Evolutionary conservation across 495 filamentous ascomycete genomes (phyloP).

Genomic region (Recurvomyces mirabilis): DNA sequence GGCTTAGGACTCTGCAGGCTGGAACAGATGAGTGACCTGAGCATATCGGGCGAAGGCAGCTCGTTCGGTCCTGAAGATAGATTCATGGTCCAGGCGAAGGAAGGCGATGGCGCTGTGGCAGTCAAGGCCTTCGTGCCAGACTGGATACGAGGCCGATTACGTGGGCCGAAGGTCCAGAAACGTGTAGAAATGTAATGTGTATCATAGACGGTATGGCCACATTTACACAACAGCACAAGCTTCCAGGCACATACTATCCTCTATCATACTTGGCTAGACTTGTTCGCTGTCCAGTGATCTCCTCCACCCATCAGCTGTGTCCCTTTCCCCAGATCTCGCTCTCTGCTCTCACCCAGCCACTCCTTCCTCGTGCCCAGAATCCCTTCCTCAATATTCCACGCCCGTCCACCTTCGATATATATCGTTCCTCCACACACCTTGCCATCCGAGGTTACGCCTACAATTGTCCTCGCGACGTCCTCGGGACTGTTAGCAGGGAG

Average conservation of each 20-base stretch:
- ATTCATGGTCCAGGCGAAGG: conserved; percentile 39
- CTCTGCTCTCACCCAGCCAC: conserved; percentile 19
- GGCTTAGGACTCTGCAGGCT: conserved; percentile 80
- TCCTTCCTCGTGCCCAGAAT: conserved; percentile 8
- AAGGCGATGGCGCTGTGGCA: conserved; percentile 37
- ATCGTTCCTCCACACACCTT: conserved; percentile 14
- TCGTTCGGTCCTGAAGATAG: conserved; percentile 42
- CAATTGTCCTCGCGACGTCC: conserved; percentile 37
- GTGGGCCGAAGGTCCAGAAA: conserved; percentile 15
- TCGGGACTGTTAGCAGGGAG: conserved; percentile 37
- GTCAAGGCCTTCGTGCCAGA: conserved; percentile 79
- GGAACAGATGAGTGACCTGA: conserved; percentile 75
- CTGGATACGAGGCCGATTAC: conserved; percentile 41
- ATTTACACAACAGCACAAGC: too few relatives aligned
- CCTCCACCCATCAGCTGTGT: conserved; percentile 17
- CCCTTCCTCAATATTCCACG: conserved; percentile 18
- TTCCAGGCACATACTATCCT: too few relatives aligned
- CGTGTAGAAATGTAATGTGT: conserved; percentile 12
- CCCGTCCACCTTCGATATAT: conserved; percentile 17
- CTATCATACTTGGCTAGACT: conserved; percentile 1
- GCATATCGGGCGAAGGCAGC: conserved; percentile 49
- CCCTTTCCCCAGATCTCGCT: conserved; percentile 10
- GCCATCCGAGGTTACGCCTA: conserved; percentile 9
- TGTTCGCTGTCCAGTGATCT: conserved; percentile 13
- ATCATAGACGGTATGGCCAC: background rate